phyloP scores from a whole-genome alignment of 2,329 filamentous ascomycete species.

The Pezicula carpinea region DNA sequence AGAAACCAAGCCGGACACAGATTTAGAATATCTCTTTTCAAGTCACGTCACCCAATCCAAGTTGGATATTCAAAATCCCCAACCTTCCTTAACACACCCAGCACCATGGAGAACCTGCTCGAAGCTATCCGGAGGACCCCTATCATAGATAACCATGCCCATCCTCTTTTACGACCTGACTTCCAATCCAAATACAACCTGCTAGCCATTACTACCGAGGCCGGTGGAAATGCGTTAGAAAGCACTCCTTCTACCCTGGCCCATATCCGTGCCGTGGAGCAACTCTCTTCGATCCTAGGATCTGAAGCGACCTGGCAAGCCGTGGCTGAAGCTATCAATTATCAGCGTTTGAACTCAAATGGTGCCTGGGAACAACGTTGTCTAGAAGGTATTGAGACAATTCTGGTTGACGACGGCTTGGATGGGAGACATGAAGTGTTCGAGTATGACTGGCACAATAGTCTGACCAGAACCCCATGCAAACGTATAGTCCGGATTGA shows the following conservation, averaged over 20 bases:
- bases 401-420: conserved; percentile 77
- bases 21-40: no score
- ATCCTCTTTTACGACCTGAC: conserved; percentile 57
- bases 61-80: no score
- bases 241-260: conserved; percentile 59
- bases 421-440: conserved; percentile 51
- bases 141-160: conserved; percentile 70
- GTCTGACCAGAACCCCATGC: conserved; percentile 57
- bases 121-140: conserved; percentile 48
- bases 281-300: conserved; percentile 60
- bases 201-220: conserved; percentile 66
- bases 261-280: conserved; percentile 64
- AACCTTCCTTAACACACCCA: no score
- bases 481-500: conserved; percentile 78
- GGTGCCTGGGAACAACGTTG: conserved; percentile 58
- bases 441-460: conserved; percentile 59
- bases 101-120: conserved; percentile 21
- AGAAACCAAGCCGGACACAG: no score
- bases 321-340: conserved; percentile 31
- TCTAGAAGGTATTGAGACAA: conserved; percentile 65
- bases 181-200: conserved; percentile 43
- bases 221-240: conserved; percentile 60
- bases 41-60: no score
- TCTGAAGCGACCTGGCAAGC: conserved; percentile 60
- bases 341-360: conserved; percentile 26